phyloP scores from a whole-genome alignment of 192 early-diverging fungal genomes.

The Coemansia sp. region DNA sequence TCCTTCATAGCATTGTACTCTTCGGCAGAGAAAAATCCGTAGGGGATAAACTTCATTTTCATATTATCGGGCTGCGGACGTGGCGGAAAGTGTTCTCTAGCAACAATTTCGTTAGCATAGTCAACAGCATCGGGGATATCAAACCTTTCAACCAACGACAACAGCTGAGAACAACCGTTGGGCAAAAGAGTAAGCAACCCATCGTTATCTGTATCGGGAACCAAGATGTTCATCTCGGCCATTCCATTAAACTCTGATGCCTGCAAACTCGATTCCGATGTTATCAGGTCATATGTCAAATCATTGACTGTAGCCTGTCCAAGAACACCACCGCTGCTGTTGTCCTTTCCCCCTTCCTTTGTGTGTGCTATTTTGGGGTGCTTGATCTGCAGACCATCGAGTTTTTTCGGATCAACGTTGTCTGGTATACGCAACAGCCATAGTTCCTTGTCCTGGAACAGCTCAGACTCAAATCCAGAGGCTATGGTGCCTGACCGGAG shows the following conservation, averaged over 20 bases:
- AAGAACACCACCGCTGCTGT: constrained; percentile 17
- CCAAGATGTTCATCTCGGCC: constrained; percentile 47
- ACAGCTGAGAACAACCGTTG: constrained; percentile 16
- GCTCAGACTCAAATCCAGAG: constrained; percentile 8
- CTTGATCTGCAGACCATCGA: constrained; percentile 46
- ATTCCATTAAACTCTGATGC: constrained; percentile 40
- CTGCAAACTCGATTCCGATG: constrained; percentile 8
- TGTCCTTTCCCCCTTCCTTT: too few relatives aligned
- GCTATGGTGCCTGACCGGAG: constrained; percentile 15
- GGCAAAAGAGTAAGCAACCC: constrained; percentile 32
- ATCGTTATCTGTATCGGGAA: constrained; percentile 41
- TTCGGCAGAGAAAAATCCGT: constrained; percentile 51
- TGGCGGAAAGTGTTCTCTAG: constrained; percentile 8
- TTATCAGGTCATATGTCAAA: constrained; percentile 25
- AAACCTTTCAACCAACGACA: constrained; percentile 44
- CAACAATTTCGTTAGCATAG: constrained; percentile 23
- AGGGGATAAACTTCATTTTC: constrained; percentile 50
- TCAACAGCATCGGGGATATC: constrained; percentile 26
- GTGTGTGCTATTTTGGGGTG: constrained; percentile 20
- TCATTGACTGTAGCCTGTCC: constrained; percentile 13
- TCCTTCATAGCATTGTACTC: constrained; percentile 27
- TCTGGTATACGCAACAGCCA: constrained; percentile 52
- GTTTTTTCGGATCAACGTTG: constrained; percentile 30
- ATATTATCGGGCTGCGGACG: constrained; percentile 49
- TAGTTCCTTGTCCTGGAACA: constrained; percentile 40